Evolutionary conservation across 2,329 filamentous ascomycete genomes (phyloP), one percentile per base, ranked within the genome.

Genomic region (Sclerotinia glacialis): DNA sequence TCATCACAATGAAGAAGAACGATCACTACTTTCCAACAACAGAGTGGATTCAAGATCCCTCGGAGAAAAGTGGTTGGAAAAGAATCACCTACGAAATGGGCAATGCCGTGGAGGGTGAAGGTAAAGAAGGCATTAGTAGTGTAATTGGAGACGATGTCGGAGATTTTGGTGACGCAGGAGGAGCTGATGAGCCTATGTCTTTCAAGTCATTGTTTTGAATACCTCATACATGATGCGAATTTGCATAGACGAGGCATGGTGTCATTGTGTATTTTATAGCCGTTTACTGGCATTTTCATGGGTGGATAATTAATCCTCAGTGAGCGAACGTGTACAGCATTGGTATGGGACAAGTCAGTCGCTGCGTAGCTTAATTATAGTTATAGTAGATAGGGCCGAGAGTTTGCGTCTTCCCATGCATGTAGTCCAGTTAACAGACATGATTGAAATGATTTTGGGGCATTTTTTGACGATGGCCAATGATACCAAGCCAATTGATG

Each of bases 1-100:
- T 99, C n/a, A 92, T 96, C 49, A 99, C 95, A 11, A 97, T 99
- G 91, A 99, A 99, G 87, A 98, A 98, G 85, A 97, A 97, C 73
- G 94, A 99, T 77, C 95, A 99, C 79, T 99, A 99, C 78, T 90
- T 90, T 78, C 87, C 88, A 0, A 89, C 86, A 0, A 85, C 86
- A 78, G 88, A 90, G 74, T 89, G 86, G 83, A 84, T 87, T 78
- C 89, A 89, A 77, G 87, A 89, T 70, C 75, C 79, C 18, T 78
- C 78, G 8, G 85, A 86, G 69, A 78, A 82, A 1, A 86, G 83
- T 69, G 86, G 86, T 60, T 90, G 87, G 87, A 82, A 82, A 64
- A 80, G 87, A 47, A 81, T 87, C 26, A 86, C 86, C 4, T 88
- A 89, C 70, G 85, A 88, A 82, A 81, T 73, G 72, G 82, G 80